Conservation (phyloP, 345 rosid genomes). For the Combretum micranthum region DNA sequence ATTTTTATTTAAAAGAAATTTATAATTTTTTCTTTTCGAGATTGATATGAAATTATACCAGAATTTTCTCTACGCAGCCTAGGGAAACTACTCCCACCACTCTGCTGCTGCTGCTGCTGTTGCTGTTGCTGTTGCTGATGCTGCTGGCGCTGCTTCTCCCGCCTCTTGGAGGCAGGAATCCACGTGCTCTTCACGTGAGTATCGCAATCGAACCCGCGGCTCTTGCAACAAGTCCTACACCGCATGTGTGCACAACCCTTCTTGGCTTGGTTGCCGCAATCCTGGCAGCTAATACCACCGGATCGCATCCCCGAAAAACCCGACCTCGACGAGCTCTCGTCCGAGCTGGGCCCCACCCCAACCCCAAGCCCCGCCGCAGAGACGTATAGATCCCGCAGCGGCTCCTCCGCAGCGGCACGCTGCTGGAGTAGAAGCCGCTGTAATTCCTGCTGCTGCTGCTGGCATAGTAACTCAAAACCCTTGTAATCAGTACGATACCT, state of each 20-base stretch:
- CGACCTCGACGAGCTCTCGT: conserved; percentile 40
- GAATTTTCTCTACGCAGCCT: conserved; percentile 54
- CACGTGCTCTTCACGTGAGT: conserved; percentile 87
- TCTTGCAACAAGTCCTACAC: conserved; percentile 81
- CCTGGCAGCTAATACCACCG: conserved; percentile 54
- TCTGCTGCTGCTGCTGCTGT: neutral
- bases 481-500: conserved; percentile 51
- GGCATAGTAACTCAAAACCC: conserved; percentile 47
- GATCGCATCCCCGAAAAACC: conserved; percentile 36
- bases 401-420: conserved; percentile 24
- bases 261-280: conserved; percentile 89
- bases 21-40: conserved; percentile 14
- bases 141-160: conserved; percentile 49
- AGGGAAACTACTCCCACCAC: conserved; percentile 14
- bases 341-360: conserved; percentile 43
- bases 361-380: conserved; percentile 31
- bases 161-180: conserved; percentile 77
- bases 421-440: conserved; percentile 30
- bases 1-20: neutral
- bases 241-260: conserved; percentile 72
- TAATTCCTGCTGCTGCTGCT: conserved; percentile 26
- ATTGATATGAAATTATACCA: conserved; percentile 13
- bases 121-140: conserved; percentile 35
- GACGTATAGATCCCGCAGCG: conserved; percentile 57
- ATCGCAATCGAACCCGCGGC: conserved; percentile 67